phyloP scores from a whole-genome alignment of 345 rosid genomes.

The Salix exigua region DNA sequence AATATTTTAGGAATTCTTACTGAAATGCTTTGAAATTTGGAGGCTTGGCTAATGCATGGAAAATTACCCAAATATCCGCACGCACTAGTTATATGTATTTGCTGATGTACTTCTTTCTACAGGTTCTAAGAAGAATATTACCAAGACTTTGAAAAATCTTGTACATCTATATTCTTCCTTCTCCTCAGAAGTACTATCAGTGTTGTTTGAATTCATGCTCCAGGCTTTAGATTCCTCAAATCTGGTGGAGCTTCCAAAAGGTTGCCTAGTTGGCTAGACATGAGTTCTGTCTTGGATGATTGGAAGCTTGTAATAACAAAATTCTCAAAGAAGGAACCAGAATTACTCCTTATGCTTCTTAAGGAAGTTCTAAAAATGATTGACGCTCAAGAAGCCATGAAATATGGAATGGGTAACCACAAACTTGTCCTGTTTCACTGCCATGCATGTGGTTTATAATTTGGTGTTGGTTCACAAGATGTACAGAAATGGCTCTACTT shows the following conservation, averaged over 20 bases:
- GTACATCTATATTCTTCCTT: conserved; percentile 58
- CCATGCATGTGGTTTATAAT: background rate
- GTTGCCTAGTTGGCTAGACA: conserved; percentile 25
- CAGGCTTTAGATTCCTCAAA: conserved; percentile 49
- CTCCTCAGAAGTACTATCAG: conserved; percentile 68
- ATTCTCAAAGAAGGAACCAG: conserved; percentile 69
- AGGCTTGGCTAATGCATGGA: background rate
- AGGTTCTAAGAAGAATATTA: conserved; percentile 55
- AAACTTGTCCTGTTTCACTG: background rate
- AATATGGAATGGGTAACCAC: conserved; percentile 46
- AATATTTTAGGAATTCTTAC: background rate
- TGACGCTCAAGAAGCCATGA: conserved; percentile 39
- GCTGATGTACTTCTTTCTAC: conserved; percentile 30
- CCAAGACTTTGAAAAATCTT: conserved; percentile 51
- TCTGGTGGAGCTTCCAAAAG: conserved; percentile 33
- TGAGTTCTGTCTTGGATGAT: conserved; percentile 37
- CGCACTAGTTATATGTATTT: conserved; percentile 7
- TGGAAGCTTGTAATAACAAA: conserved; percentile 62
- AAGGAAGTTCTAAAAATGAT: conserved; percentile 57
- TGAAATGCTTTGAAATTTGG: background rate
- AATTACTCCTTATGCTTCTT: conserved; percentile 62
- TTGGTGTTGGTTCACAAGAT: background rate
- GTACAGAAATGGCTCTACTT: background rate
- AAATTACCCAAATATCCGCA: background rate
- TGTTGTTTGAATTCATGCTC: conserved; percentile 55